Conservation (phyloP, 164 flowering plant species). For the Platanus orientalis region DNA sequence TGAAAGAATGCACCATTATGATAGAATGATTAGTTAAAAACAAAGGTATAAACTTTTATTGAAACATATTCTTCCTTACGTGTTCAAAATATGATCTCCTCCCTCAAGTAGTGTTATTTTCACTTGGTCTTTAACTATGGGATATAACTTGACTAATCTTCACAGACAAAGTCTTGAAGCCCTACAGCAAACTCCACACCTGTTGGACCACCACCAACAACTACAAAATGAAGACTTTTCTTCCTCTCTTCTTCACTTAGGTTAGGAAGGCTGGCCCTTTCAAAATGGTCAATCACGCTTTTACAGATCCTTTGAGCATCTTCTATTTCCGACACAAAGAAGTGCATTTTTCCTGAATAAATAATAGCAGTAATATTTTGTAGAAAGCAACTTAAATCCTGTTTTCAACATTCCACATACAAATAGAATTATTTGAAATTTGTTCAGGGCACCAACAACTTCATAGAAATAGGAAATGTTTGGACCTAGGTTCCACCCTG, state of each 20-base stretch:
- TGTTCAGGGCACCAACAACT: no score
- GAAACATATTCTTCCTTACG: conserved; percentile 34
- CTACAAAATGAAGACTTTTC: conserved; percentile 72
- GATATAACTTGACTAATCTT: conserved; percentile 79
- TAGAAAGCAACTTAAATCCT: neutral
- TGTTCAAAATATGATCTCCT: conserved; percentile 77
- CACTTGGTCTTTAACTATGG: conserved; percentile 51
- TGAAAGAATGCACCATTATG: no score
- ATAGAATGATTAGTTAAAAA: no score
- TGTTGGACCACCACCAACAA: conserved; percentile 99
- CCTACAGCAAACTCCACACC: conserved; percentile 98
- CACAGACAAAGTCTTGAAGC: conserved; percentile 76
- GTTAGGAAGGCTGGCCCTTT: conserved; percentile 72
- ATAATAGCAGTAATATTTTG: no score
- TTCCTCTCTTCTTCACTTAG: conserved; percentile 73
- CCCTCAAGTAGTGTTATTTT: conserved; percentile 75
- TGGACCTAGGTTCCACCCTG: no score
- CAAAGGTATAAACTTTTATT: no score
- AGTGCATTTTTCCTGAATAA: neutral
- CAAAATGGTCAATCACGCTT: conserved; percentile 75
- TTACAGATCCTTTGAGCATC: conserved; percentile 83
- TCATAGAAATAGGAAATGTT: no score
- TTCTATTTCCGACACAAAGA: conserved; percentile 67
- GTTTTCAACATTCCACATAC: neutral
- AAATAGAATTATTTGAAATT: no score